Percentiles rank a stretch among this genome's conserved stretches.
Evolutionary conservation across 2,329 filamentous ascomycete species (phyloP).

Genomic region (Talaromyces funiculosus): DNA sequence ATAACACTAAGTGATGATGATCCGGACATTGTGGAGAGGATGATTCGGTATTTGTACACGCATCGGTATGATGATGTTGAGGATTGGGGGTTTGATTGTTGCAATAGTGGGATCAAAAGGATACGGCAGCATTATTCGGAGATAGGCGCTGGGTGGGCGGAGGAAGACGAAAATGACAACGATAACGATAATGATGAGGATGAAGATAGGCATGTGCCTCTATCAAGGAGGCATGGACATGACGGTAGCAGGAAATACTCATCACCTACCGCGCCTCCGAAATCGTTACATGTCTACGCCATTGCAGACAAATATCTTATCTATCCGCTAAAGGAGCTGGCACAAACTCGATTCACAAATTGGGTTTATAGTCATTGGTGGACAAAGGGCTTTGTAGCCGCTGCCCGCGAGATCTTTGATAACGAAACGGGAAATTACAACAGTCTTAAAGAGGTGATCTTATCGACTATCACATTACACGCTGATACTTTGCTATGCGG

Average conservation of each 20-base stretch:
- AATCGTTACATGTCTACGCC: slow-evolving; percentile 14
- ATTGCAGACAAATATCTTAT: slow-evolving; percentile 17
- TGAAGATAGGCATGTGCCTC: neutral
- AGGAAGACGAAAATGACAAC: neutral
- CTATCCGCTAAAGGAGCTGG: slow-evolving; percentile 11
- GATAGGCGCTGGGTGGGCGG: neutral
- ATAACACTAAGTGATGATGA: slow-evolving; percentile 15
- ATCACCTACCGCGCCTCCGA: neutral
- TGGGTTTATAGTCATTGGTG: slow-evolving; percentile 15
- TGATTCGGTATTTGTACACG: slow-evolving; percentile 16
- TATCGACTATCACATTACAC: slow-evolving; percentile 10
- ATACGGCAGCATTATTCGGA: slow-evolving; percentile 5
- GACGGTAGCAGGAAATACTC: neutral
- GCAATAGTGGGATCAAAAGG: slow-evolving; percentile 1
- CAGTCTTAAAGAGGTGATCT: slow-evolving; percentile 13
- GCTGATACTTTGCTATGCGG: slow-evolving; percentile 12
- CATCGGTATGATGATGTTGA: slow-evolving; percentile 14
- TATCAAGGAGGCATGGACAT: neutral
- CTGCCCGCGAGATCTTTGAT: slow-evolving; percentile 15
- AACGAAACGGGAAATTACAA: slow-evolving; percentile 16
- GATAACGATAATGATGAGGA: neutral
- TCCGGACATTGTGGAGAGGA: slow-evolving; percentile 15
- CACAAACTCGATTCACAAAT: slow-evolving; percentile 11
- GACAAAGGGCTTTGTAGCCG: slow-evolving; percentile 7
- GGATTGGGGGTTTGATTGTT: slow-evolving; percentile 10